phyloP scores from a whole-genome alignment of 768 basidiomycete species.

The Psilocybe subaeruginosa region DNA sequence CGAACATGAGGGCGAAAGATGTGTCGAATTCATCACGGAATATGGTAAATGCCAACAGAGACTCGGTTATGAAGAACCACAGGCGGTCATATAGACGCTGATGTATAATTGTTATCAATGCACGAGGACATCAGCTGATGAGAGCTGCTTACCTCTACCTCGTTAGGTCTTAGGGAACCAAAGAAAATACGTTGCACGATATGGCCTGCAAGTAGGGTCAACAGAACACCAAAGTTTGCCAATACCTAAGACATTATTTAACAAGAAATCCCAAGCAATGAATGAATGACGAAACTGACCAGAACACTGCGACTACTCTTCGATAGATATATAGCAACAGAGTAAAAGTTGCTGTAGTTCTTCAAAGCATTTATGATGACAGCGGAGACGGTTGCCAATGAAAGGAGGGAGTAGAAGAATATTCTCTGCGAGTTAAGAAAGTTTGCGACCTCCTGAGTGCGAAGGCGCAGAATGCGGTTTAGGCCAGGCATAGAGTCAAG shows the following conservation, averaged over 20 bases:
- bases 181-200: slow-evolving; percentile 89
- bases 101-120: neutral
- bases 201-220: slow-evolving; percentile 77
- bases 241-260: slow-evolving; percentile 59
- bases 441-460: slow-evolving; percentile 50
- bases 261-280: slow-evolving; percentile 3
- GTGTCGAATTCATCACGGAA: slow-evolving; percentile 95
- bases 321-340: slow-evolving; percentile 89
- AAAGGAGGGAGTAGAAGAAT: slow-evolving; percentile 68
- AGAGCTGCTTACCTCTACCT: slow-evolving; percentile 75
- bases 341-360: slow-evolving; percentile 90
- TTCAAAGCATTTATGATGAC: slow-evolving; percentile 82
- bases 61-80: slow-evolving; percentile 99
- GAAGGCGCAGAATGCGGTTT: slow-evolving; percentile 50
- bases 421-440: slow-evolving; percentile 66
- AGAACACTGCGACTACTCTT: slow-evolving; percentile 92
- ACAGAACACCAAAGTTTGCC: slow-evolving; percentile 86
- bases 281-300: slow-evolving; percentile 46
- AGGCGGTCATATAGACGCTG: slow-evolving; percentile 94
- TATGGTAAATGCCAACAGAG: slow-evolving; percentile 93
- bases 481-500: slow-evolving; percentile 44
- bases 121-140: slow-evolving; percentile 1
- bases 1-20: slow-evolving; percentile 93
- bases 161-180: slow-evolving; percentile 81
- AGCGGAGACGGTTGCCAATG: slow-evolving; percentile 67